Percentiles rank a stretch among this genome's conserved stretches.
phyloP scores from a whole-genome alignment of 176 grass and related monocot genomes.

The Oryza nivara region DNA sequence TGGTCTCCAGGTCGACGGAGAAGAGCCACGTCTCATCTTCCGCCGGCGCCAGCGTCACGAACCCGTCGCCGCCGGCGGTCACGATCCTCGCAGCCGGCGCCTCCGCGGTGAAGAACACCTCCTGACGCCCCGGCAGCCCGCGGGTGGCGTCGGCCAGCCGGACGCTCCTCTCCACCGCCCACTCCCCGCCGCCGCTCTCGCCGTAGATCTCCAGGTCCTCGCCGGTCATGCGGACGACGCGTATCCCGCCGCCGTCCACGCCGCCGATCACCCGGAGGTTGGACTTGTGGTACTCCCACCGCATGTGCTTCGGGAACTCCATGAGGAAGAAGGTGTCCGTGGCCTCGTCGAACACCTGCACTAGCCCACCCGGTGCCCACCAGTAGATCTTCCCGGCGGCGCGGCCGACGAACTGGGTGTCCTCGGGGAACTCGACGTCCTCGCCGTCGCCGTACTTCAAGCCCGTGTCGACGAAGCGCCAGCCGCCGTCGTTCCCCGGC shows the following conservation, averaged over 20 bases:
- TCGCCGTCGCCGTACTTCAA: background rate
- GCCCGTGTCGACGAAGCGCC: background rate
- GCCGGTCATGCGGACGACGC: background rate
- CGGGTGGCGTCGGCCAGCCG: background rate
- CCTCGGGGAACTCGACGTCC: background rate
- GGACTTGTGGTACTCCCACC: background rate
- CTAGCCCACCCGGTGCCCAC: background rate
- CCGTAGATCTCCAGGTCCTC: background rate
- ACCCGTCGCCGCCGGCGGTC: background rate
- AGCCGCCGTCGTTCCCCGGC: constrained; percentile 1
- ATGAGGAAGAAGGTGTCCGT: background rate
- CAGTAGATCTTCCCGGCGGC: constrained; percentile 25
- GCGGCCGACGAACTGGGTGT: background rate
- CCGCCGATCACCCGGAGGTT: constrained; percentile 5
- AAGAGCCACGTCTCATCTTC: background rate
- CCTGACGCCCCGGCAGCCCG: background rate
- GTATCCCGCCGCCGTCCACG: background rate
- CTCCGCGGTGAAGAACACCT: background rate
- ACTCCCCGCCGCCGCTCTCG: background rate
- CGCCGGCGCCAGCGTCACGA: background rate
- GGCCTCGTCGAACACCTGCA: background rate
- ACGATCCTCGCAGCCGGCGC: background rate
- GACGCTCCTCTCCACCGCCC: constrained; percentile 18
- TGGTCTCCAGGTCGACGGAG: constrained; percentile 21
- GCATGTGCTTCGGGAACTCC: background rate